phyloP scores from a whole-genome alignment of 805 yeast genomes.

The Komagataella kurtzmanii region DNA sequence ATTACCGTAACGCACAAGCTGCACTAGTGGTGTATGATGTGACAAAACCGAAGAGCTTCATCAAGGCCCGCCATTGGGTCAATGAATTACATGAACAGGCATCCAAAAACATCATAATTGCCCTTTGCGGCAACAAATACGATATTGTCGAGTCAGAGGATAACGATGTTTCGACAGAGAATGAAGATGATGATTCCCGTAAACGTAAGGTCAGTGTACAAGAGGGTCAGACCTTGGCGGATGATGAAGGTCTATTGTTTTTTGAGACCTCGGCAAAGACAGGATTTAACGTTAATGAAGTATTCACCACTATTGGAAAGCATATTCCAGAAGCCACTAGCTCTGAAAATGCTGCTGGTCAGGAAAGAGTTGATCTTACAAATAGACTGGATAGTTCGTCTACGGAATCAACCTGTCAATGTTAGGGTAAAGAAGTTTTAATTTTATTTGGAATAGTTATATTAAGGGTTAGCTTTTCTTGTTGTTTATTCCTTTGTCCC shows the following conservation, averaged over 20 bases:
- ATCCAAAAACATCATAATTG: slow-evolving; percentile 80
- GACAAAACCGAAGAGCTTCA: slow-evolving; percentile 88
- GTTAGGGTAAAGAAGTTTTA: background rate
- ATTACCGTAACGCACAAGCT: slow-evolving; percentile 94
- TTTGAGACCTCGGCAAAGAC: slow-evolving; percentile 94
- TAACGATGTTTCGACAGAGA: slow-evolving; percentile 13
- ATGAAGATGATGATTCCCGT: slow-evolving; percentile 33
- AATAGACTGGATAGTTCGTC: background rate
- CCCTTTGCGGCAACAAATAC: slow-evolving; percentile 85
- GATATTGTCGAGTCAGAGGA: slow-evolving; percentile 49
- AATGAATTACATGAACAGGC: slow-evolving; percentile 94
- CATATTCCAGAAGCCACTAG: slow-evolving; percentile 47
- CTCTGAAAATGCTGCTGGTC: slow-evolving; percentile 8
- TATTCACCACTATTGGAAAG: slow-evolving; percentile 79
- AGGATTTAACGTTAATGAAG: slow-evolving; percentile 79
- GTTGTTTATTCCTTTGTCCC: slow-evolving; percentile 1
- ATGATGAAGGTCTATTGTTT: slow-evolving; percentile 81
- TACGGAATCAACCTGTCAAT: background rate
- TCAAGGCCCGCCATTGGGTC: slow-evolving; percentile 97
- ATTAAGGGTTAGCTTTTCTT: background rate
- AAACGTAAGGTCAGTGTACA: slow-evolving; percentile 70
- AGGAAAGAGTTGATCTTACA: slow-evolving; percentile 22
- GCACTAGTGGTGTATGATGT: slow-evolving; percentile 93
- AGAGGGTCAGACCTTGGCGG: slow-evolving; percentile 81
- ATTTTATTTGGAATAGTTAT: background rate